Evolutionary conservation across 495 filamentous ascomycete species (phyloP), one percentile per base, ranked within the genome.

Genomic region (Penicillium waksmanii): DNA sequence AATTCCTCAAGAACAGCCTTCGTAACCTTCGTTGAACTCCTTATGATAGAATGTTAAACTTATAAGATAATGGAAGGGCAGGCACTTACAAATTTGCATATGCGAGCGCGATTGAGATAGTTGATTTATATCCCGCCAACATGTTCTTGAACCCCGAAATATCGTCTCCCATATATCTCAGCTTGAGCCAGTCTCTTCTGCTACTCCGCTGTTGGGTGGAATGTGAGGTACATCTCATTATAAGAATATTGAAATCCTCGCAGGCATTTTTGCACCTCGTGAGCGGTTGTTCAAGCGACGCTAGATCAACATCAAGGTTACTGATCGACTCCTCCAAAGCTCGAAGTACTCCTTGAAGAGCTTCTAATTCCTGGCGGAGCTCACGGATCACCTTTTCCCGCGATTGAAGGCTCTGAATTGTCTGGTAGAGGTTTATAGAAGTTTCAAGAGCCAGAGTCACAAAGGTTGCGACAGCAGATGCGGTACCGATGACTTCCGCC

Each of bases 301-400:
- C 23, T 12, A 46, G 15, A 33, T 55, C 42, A 18, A 35, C 40
- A 15, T 31, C 38, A 35, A 47, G 10, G 7, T 18, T 47, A 21
- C 3, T 8, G 13, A 18, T 55, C 4, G 53, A 55, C n/a, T 47
- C 53, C n/a, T 12, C 3, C 3, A 55, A 36, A 12, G 42, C 17
- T 12, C 31, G 18, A 17, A 55, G 42, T 2, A 55, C 53, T 10
- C 17, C 25, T 27, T 55, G 40, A 55, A 55, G 53, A 17, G 38
- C 38, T 33, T 55, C 40, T 18, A 55, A 18, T 55, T 46, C 53
- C 9, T 55, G 23, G 4, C 53, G 53, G n/a, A 55, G 53, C 13
- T 55, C 53, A 31, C 53, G 38, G 34, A 55, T 55, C 7, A 47
- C 15, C 31, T 55, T 55, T 1, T 55, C 53, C n/a, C 53, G 53